Evolutionary conservation across 805 yeast genomes (phyloP).

Genomic region (Pichia cabralensis): DNA sequence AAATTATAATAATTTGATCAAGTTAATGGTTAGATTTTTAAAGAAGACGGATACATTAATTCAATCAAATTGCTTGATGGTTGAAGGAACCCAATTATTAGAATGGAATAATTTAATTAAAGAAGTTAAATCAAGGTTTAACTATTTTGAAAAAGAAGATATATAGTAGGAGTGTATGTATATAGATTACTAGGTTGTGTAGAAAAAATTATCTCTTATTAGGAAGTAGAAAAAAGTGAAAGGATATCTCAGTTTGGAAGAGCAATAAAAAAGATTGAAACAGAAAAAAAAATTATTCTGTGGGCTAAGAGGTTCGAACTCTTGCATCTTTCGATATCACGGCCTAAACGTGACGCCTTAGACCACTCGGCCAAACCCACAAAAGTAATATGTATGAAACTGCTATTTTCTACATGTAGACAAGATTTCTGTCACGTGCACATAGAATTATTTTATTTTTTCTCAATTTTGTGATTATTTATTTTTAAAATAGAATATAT

Average conservation of each 20-base stretch:
- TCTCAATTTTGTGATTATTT: too few species aligned
- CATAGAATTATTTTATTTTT: too few species aligned
- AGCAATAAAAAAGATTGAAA: not conserved
- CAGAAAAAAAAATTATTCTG: constrained; percentile 5
- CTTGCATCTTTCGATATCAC: constrained; percentile 21
- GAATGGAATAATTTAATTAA: constrained; percentile 18
- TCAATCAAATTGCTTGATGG: constrained; percentile 12
- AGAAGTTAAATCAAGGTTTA: constrained; percentile 13
- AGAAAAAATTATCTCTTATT: too few species aligned
- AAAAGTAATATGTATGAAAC: too few species aligned
- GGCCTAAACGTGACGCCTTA: constrained; percentile 24
- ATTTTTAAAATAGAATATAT: too few species aligned
- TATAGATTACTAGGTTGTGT: too few species aligned
- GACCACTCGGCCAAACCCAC: constrained; percentile 24
- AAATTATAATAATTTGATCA: constrained; percentile 36
- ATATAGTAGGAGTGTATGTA: not conserved
- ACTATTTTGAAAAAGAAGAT: constrained; percentile 17
- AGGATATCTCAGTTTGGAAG: not conserved
- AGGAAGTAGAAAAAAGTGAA: not conserved
- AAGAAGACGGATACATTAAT: constrained; percentile 17
- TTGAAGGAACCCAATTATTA: constrained; percentile 13
- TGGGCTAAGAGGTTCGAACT: constrained; percentile 23
- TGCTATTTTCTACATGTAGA: too few species aligned
- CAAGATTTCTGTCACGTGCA: too few species aligned
- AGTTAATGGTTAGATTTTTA: constrained; percentile 24